Percentiles rank a stretch among this genome's conserved stretches.
These are phyloP conservation scores for Alternaria novae-zelandiae DNA, from an alignment of 2,329 filamentous ascomycete genomes.

Conservation along the genomic window DNA sequence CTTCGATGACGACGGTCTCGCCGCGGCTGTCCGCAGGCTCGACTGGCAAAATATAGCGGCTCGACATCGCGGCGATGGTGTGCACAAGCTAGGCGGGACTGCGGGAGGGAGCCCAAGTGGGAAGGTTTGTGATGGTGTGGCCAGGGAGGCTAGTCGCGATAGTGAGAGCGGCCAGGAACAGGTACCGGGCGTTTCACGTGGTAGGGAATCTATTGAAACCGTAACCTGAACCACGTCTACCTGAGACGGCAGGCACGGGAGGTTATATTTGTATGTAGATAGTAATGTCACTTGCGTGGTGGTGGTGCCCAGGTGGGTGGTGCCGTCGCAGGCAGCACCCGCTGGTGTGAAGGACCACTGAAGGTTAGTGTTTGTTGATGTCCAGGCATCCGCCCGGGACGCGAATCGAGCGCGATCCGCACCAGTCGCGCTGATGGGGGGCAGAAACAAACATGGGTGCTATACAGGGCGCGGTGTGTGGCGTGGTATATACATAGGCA, in stretches of 20 bases:
- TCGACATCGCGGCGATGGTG: constrained; percentile 11
- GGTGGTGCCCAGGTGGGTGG: background rate
- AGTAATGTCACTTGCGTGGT: background rate
- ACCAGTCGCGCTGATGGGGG: background rate
- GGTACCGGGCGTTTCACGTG: constrained; percentile 21
- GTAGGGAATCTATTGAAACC: constrained; percentile 12
- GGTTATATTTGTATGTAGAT: constrained; percentile 11
- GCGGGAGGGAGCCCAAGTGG: constrained; percentile 2
- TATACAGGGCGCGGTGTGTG: background rate
- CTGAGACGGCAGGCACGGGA: constrained; percentile 6
- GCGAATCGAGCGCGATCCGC: background rate
- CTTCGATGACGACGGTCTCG: constrained; percentile 67
- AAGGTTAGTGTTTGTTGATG: constrained; percentile 7
- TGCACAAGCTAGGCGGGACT: background rate
- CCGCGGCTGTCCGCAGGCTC: constrained; percentile 60
- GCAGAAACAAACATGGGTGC: background rate
- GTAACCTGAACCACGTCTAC: background rate
- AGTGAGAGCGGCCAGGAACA: constrained; percentile 10
- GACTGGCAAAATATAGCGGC: constrained; percentile 62
- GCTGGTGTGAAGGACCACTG: background rate
- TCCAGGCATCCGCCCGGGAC: constrained; percentile 10
- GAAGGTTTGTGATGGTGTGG: constrained; percentile 6
- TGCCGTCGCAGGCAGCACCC: constrained; percentile 2
- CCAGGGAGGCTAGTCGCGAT: background rate
- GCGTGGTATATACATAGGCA: background rate